Conservation (phyloP, 1,284 basidiomycete species). For the Kwoniella shivajii region DNA sequence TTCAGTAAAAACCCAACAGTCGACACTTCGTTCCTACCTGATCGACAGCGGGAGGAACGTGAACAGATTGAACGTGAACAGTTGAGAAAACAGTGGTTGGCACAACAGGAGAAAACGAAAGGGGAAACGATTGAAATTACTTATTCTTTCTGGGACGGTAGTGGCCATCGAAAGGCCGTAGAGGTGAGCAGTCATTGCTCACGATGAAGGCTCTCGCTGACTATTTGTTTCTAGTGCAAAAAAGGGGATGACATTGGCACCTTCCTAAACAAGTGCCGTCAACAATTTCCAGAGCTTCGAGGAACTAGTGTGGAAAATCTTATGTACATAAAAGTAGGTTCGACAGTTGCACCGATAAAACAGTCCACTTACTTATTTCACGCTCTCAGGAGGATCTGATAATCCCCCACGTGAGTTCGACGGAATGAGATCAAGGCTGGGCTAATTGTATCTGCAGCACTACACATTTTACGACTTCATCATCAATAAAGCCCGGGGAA, state of each 20-base stretch:
- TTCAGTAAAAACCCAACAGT: conserved; percentile 93
- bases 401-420: conserved; percentile 75
- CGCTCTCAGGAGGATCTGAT: conserved; percentile 81
- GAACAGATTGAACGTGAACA: conserved; percentile 86
- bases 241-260: conserved; percentile 91
- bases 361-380: not conserved
- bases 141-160: conserved; percentile 98
- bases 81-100: conserved; percentile 86
- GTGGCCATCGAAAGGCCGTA: conserved; percentile 91
- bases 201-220: not conserved
- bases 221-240: conserved; percentile 71
- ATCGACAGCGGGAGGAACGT: conserved; percentile 89
- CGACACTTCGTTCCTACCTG: conserved; percentile 97
- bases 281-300: conserved; percentile 88
- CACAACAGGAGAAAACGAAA: conserved; percentile 64
- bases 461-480: conserved; percentile 99
- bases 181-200: conserved; percentile 66
- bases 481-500: conserved; percentile 95
- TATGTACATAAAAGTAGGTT: conserved; percentile 92
- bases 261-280: conserved; percentile 90
- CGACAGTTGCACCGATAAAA: not conserved
- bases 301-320: conserved; percentile 90
- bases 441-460: conserved; percentile 62
- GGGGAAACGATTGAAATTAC: conserved; percentile 53
- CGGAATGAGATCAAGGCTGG: not conserved